phyloP scores from a whole-genome alignment of 2,329 filamentous ascomycete species.

The Dendrostoma leiphaemia region DNA sequence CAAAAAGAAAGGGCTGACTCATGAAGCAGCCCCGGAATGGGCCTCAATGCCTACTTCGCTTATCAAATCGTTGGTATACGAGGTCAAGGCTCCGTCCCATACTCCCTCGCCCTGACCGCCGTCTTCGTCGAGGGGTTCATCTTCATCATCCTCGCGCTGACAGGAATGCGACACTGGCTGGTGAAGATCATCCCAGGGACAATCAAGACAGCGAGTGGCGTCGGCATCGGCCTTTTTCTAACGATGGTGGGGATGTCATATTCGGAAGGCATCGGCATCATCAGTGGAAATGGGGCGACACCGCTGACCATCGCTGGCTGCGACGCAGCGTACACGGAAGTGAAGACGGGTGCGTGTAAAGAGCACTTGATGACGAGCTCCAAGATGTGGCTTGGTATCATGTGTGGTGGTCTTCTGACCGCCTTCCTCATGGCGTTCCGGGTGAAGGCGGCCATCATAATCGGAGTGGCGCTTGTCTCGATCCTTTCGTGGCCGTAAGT shows the following conservation, averaged over 20 bases:
- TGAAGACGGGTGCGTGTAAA: slow-evolving; percentile 47
- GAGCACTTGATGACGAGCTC: slow-evolving; percentile 73
- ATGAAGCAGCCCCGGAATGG: slow-evolving; percentile 60
- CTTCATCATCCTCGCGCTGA: slow-evolving; percentile 62
- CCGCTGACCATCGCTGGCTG: slow-evolving; percentile 79
- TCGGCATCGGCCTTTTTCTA: slow-evolving; percentile 64
- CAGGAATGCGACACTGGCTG: slow-evolving; percentile 72
- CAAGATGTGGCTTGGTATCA: slow-evolving; percentile 81
- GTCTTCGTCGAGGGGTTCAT: slow-evolving; percentile 65
- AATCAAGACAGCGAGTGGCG: slow-evolving; percentile 64
- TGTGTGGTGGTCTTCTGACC: slow-evolving; percentile 76
- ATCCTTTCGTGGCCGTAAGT: slow-evolving; percentile 72
- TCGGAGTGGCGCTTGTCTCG: slow-evolving; percentile 70
- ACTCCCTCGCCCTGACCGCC: slow-evolving; percentile 59
- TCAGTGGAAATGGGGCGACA: slow-evolving; percentile 68
- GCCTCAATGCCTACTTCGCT: slow-evolving; percentile 66
- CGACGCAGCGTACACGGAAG: slow-evolving; percentile 49
- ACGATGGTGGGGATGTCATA: slow-evolving; percentile 70
- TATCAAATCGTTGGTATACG: slow-evolving; percentile 65
- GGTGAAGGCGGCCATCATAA: slow-evolving; percentile 72
- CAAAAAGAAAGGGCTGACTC: slow-evolving; percentile 17
- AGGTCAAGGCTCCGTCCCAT: slow-evolving; percentile 55
- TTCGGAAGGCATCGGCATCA: slow-evolving; percentile 76
- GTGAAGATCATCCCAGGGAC: slow-evolving; percentile 63
- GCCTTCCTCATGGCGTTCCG: slow-evolving; percentile 78